Conservation (phyloP, 306 rosid species). For the Rosa rugosa region DNA sequence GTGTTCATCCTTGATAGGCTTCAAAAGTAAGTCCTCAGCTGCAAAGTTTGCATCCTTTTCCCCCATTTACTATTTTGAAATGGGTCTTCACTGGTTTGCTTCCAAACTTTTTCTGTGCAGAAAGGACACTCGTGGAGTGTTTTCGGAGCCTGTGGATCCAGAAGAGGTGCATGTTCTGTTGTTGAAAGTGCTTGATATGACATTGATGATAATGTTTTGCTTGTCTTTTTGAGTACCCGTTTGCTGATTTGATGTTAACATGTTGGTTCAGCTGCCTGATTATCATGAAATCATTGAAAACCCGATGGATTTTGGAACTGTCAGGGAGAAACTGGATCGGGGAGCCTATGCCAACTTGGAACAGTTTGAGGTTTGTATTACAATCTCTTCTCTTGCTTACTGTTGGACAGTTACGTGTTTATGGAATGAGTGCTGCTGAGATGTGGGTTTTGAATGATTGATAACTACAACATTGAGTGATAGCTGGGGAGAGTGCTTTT, state of each 20-base stretch:
- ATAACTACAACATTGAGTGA: neutral
- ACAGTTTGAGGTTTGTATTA: conserved; percentile 72
- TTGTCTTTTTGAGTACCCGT: conserved; percentile 6
- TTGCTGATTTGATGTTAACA: conserved; percentile 18
- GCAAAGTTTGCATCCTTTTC: conserved; percentile 25
- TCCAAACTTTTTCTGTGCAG: conserved; percentile 48
- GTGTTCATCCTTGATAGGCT: conserved; percentile 96
- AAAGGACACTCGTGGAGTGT: conserved; percentile 91
- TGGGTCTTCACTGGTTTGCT: conserved; percentile 32
- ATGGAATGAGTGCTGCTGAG: neutral
- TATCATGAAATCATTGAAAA: conserved; percentile 66
- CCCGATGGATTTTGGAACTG: conserved; percentile 94
- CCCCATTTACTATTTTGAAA: neutral
- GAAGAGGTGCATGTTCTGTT: conserved; percentile 58
- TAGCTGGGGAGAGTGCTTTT: neutral
- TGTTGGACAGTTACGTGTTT: neutral
- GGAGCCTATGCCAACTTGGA: conserved; percentile 67
- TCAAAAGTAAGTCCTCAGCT: conserved; percentile 73
- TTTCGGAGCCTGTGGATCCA: conserved; percentile 93
- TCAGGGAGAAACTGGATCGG: conserved; percentile 66
- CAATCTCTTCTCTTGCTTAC: conserved; percentile 8
- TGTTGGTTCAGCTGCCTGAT: conserved; percentile 80
- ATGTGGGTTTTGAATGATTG: neutral
- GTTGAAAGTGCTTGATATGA: conserved; percentile 6
- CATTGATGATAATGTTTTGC: neutral